Percentiles rank a stretch among this genome's conserved stretches.
Conservation (phyloP, 1,139 yeast species). For the Pichia sp. region DNA sequence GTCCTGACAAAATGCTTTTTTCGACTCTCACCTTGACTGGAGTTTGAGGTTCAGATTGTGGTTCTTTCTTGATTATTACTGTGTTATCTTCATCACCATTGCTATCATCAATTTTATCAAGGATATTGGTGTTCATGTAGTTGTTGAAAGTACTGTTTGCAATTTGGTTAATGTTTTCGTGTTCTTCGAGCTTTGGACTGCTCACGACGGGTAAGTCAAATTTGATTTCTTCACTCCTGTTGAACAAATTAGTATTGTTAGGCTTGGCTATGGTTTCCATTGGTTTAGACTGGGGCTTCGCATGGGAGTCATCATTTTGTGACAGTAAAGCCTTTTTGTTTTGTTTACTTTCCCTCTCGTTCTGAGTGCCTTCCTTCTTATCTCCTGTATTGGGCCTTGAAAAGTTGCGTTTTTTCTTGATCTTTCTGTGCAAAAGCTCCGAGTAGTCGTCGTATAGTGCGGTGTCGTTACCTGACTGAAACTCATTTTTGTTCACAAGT, state of each 20-base stretch:
- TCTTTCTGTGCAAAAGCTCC: conserved; percentile 18
- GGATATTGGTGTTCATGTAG: background rate
- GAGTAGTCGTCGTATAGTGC: conserved; percentile 14
- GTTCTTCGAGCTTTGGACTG: background rate
- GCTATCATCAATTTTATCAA: background rate
- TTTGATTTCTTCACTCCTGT: conserved; percentile 9
- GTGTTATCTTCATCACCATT: background rate
- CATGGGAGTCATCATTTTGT: background rate
- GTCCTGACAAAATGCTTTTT: background rate
- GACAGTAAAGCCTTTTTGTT: too few species aligned
- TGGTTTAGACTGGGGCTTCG: background rate
- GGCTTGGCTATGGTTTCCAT: background rate
- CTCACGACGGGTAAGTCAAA: background rate
- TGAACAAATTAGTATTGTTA: conserved; percentile 4
- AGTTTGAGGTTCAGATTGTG: background rate
- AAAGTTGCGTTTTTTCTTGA: conserved; percentile 23
- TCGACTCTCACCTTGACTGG: conserved; percentile 1
- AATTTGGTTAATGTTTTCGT: background rate
- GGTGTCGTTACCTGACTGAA: background rate
- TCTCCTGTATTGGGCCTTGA: conserved; percentile 17
- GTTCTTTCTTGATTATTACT: background rate
- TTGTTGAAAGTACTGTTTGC: conserved; percentile 14
- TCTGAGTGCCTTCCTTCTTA: background rate
- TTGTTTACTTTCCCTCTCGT: conserved; percentile 1
- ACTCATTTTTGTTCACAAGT: conserved; percentile 1